phyloP scores from a whole-genome alignment of 495 filamentous ascomycete species.

The Daldinia decipiens region DNA sequence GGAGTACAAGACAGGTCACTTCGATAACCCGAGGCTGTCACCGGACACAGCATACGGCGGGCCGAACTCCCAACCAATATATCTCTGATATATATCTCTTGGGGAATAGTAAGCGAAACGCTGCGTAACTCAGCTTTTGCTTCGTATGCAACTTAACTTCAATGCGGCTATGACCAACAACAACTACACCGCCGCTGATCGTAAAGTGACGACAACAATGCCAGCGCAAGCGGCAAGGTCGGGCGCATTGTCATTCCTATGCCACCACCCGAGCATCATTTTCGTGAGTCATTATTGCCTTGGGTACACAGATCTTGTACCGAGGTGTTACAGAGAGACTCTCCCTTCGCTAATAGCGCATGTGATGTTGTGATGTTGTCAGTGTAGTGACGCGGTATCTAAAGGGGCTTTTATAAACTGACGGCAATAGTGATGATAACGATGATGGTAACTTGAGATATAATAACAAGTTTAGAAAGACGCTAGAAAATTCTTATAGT shows the following conservation, averaged over 20 bases:
- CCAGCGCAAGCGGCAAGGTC: not conserved
- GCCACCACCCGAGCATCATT: not conserved
- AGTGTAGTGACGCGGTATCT: not conserved
- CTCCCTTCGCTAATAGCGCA: not conserved
- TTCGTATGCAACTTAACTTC: not conserved
- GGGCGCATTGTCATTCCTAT: not conserved
- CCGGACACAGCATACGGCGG: slow-evolving; percentile 3
- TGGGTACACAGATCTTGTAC: not conserved
- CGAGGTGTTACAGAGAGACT: not conserved
- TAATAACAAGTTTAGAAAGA: not conserved
- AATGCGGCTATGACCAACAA: not conserved
- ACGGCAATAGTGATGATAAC: not conserved
- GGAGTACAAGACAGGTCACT: slow-evolving; percentile 1
- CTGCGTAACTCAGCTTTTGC: slow-evolving; percentile 7
- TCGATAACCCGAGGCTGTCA: slow-evolving; percentile 10
- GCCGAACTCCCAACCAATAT: slow-evolving; percentile 4
- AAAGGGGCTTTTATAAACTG: not conserved
- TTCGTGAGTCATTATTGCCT: slow-evolving; percentile 3
- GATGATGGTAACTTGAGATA: not conserved
- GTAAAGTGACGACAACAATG: not conserved
- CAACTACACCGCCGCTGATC: slow-evolving; percentile 1
- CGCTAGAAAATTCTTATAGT: not conserved
- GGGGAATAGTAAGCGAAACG: not conserved
- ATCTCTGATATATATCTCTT: not conserved
- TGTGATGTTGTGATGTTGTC: not conserved